Base-by-base conservation (phyloP, 2,329 filamentous ascomycete species). In the Alternaria atra region DNA sequence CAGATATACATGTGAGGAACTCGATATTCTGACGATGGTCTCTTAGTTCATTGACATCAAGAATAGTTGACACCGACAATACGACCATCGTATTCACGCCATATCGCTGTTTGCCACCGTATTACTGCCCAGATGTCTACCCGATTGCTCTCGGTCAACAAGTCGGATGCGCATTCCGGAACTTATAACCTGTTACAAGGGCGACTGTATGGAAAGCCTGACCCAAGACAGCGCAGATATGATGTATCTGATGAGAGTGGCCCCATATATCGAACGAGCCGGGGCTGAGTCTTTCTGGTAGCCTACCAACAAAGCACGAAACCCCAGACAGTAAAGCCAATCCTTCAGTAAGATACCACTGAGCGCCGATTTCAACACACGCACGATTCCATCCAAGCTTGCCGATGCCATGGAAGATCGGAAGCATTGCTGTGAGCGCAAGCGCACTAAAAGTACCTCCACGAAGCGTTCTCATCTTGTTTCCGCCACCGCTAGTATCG, bases 341-440 rank as follows among this genome's bases (percentile, higher is more conserved):
- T n/a, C 23, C 23, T 44, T 44, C 42, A 35, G 32, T 63, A 52
- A 44, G 52, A 63, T 70, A 72, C 65, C 67, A 72, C 27, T 63
- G 58, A 17, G 61, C 64, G 13, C 70, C 66, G 6, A 66, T 67
- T 32, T 69, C 52, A 32, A 23, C 17, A 37, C 58, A 62, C 6
- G 67, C 65, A 30, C 60, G 34, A 34, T 30, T 48, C 73, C 73
- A 75, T 12, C 70, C 71, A 9, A 72, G 34, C 7, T 61, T 63
- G 13, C 65, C 57, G 25, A 67, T 47, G 47, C 65, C 60, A 30
- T 76, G 73, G 13, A 73, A 57, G 3, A 76, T 65, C 7, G 69
- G 72, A 20, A 75, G 60, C 70, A 37, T 25, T 43, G 40, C 17
- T 0, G 40, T 25, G 15, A 43, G 27, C 4, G 27, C 44, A 30